Base-by-base conservation (phyloP, 495 filamentous ascomycete genomes). In the Trichoderma asperelloides region DNA sequence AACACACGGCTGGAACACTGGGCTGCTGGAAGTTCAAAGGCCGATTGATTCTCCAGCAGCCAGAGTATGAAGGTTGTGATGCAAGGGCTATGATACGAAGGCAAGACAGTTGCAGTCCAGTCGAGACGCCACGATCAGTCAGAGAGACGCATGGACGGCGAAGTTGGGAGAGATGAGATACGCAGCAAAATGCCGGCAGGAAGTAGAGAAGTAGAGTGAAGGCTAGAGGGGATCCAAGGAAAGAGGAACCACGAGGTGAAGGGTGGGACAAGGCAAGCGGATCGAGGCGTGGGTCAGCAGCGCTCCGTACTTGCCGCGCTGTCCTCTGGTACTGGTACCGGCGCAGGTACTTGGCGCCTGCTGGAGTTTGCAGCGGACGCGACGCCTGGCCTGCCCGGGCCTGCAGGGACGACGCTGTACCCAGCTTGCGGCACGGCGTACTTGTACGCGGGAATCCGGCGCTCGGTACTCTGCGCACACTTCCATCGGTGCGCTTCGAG, bases 261-360 rank as follows among this genome's bases (percentile, higher is more conserved):
- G n/a, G 43, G 43, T 47, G 43, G 21, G 55, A 28, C 55, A 60
- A 30, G 55, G 55, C 55, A 60, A 25, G 55, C 23, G 55, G 23
- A 60, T 60, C 55, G 55, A 60, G 55, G 55, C 23, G 55, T 60
- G 55, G 55, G 55, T 30, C 55, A 60, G 55, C 27, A 60, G 55
- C 55, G 13, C 55, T 60, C 55, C 55, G 55, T 60, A 28, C 55
- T 60, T 60, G 55, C 55, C 47, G 47, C 47, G 47, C 21, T n/a
- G 47, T 4, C 18, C 16, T 21, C 18, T n/a, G 47, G 47, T 51
- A 51, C 47, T 23, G 47, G 18, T 51, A 51, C 47, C 47, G 18
- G n/a, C 18, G 47, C 18, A n/a, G 18, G 16, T 51, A 51, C 47
- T 21, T 51, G 18, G 2, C 47, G 7, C 18, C 18, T 45, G 18